phyloP scores from a whole-genome alignment of 2,329 filamentous ascomycete genomes.

The Fusarium equiseti region DNA sequence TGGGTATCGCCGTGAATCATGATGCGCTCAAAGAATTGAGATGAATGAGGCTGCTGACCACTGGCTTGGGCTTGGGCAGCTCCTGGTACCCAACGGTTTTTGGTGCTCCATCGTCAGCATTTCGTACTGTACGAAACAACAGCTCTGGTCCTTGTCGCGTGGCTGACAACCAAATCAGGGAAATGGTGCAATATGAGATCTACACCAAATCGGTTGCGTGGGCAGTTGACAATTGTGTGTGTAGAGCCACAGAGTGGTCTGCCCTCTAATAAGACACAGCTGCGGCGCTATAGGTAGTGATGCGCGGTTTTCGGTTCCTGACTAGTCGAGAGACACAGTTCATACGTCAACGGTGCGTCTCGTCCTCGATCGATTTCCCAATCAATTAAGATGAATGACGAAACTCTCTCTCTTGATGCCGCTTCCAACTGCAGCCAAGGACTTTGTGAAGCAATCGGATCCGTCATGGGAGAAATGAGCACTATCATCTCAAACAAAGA shows the following conservation, averaged over 20 bases:
- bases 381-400: slow-evolving; percentile 31
- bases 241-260: slow-evolving; percentile 30
- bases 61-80: slow-evolving; percentile 17
- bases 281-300: slow-evolving; percentile 36
- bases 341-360: slow-evolving; percentile 39
- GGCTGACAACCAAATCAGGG: slow-evolving; percentile 41
- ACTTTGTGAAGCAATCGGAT: slow-evolving; percentile 12
- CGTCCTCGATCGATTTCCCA: slow-evolving; percentile 18
- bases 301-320: slow-evolving; percentile 39
- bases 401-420: slow-evolving; percentile 13
- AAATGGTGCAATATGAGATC: slow-evolving; percentile 34
- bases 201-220: slow-evolving; percentile 20
- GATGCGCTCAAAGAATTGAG: neutral
- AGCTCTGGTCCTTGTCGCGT: slow-evolving; percentile 34
- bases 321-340: slow-evolving; percentile 34
- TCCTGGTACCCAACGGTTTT: slow-evolving; percentile 24
- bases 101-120: neutral
- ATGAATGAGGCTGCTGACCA: slow-evolving; percentile 8
- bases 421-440: slow-evolving; percentile 27
- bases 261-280: slow-evolving; percentile 20
- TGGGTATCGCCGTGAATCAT: slow-evolving; percentile 1
- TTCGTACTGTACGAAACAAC: neutral
- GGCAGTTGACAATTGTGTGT: slow-evolving; percentile 20
- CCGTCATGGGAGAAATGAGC: slow-evolving; percentile 18
- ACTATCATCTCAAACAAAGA: slow-evolving; percentile 21